Percentiles rank a stretch among this genome's conserved stretches.
Evolutionary conservation across 2,329 filamentous ascomycete genomes (phyloP).

Genomic region (Mycosphaerella arachidis): DNA sequence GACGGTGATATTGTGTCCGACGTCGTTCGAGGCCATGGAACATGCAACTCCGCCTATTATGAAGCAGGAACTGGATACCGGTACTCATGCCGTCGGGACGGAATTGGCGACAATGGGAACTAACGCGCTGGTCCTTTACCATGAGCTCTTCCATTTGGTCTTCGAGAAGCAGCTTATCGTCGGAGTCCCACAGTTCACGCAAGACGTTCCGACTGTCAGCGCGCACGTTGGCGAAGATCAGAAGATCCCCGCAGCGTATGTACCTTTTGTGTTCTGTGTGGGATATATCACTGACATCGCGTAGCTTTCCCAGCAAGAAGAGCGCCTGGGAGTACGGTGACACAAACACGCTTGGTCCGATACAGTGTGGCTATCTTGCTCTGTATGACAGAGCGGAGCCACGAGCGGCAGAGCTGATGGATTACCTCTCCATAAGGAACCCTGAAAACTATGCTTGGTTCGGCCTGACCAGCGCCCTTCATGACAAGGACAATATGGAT

Average conservation of each 20-base stretch:
- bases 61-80: not conserved
- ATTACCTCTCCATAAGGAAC: not conserved
- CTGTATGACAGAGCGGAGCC: not conserved
- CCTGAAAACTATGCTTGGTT: not conserved
- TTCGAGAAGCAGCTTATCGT: not conserved
- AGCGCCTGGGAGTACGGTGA: not conserved
- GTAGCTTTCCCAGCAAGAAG: not conserved
- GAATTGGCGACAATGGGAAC: not conserved
- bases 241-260: not conserved
- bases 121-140: not conserved
- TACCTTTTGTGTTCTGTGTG: not conserved
- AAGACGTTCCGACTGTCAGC: not conserved
- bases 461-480: not conserved
- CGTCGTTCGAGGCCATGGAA: not conserved
- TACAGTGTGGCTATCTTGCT: not conserved
- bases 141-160: not conserved
- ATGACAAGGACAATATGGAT: not conserved
- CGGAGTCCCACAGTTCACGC: not conserved
- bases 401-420: not conserved
- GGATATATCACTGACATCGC: not conserved
- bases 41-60: not conserved
- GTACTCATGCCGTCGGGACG: not conserved
- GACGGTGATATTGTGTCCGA: not conserved
- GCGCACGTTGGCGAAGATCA: not conserved
- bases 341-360: not conserved